Percentiles rank a stretch among this genome's conserved stretches.
Conservation (phyloP, 2,329 filamentous ascomycete species). For the Zelopaecilomyces penicillatus region DNA sequence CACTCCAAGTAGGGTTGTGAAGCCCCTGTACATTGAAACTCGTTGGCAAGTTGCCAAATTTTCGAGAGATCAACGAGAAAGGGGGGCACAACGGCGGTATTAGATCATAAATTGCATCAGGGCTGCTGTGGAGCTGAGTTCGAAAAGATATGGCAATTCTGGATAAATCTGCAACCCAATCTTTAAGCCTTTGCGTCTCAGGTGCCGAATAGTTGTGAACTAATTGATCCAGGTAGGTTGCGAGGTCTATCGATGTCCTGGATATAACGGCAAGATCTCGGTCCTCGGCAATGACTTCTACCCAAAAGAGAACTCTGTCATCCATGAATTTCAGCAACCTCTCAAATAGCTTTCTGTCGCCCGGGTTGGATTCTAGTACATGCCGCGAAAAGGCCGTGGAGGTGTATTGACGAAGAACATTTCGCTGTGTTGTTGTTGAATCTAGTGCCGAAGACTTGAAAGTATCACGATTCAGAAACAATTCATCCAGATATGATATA, state of each 20-base stretch:
- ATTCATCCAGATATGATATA: neutral
- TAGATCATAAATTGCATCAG: neutral
- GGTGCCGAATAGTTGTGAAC: neutral
- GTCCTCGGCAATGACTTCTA: neutral
- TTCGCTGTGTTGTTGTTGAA: neutral
- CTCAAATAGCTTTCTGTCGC: neutral
- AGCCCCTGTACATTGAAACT: neutral
- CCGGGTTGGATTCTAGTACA: neutral
- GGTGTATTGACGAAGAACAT: neutral
- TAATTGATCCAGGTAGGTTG: neutral
- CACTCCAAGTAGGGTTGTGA: neutral
- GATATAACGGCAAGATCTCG: neutral
- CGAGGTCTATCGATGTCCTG: neutral
- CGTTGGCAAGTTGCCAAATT: neutral
- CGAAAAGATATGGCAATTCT: neutral
- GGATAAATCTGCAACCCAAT: neutral
- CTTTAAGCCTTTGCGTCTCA: neutral
- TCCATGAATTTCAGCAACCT: neutral
- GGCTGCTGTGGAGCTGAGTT: neutral
- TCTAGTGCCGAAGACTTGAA: neutral
- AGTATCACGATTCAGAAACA: no score
- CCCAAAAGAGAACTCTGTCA: conserved; percentile 1
- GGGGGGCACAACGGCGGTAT: conserved; percentile 1
- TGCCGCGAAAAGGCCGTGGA: neutral
- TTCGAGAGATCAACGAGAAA: neutral